Conservation (phyloP, 805 yeast genomes). For the Metschnikowia reukaufii region DNA sequence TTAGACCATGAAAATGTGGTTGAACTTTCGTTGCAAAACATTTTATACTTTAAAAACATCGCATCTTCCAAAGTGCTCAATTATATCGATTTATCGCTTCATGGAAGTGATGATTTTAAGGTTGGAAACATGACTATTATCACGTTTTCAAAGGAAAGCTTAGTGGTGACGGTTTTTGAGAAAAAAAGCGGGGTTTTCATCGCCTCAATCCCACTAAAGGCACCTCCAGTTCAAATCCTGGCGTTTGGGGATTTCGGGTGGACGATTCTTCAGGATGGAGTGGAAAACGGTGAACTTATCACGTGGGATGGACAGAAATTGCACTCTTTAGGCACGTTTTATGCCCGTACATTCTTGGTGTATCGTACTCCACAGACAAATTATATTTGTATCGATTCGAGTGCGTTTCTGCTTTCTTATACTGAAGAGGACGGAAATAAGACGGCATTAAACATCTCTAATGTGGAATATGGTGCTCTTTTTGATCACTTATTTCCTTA, state of each 20-base stretch:
- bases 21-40: slow-evolving; percentile 25
- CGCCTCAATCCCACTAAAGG: slow-evolving; percentile 4
- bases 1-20: slow-evolving; percentile 20
- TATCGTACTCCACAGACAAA: background rate
- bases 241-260: slow-evolving; percentile 1
- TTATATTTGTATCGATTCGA: slow-evolving; percentile 7
- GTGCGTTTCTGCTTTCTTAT: slow-evolving; percentile 2
- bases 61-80: slow-evolving; percentile 26
- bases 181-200: slow-evolving; percentile 14
- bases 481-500: slow-evolving; percentile 6
- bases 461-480: slow-evolving; percentile 1
- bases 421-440: background rate
- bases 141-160: slow-evolving; percentile 10
- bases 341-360: slow-evolving; percentile 5
- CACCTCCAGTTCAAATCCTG: slow-evolving; percentile 5
- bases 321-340: slow-evolving; percentile 7
- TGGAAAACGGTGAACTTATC: slow-evolving; percentile 6
- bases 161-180: slow-evolving; percentile 14
- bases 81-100: slow-evolving; percentile 28
- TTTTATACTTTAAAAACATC: slow-evolving; percentile 23
- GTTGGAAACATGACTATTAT: slow-evolving; percentile 10
- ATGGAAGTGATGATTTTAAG: slow-evolving; percentile 8
- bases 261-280: slow-evolving; percentile 7
- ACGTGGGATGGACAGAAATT: slow-evolving; percentile 9
- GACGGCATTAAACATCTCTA: background rate